These are phyloP conservation scores for Colletotrichum spinosum DNA, from an alignment of 2,329 filamentous ascomycete genomes.

Conservation along the genomic window DNA sequence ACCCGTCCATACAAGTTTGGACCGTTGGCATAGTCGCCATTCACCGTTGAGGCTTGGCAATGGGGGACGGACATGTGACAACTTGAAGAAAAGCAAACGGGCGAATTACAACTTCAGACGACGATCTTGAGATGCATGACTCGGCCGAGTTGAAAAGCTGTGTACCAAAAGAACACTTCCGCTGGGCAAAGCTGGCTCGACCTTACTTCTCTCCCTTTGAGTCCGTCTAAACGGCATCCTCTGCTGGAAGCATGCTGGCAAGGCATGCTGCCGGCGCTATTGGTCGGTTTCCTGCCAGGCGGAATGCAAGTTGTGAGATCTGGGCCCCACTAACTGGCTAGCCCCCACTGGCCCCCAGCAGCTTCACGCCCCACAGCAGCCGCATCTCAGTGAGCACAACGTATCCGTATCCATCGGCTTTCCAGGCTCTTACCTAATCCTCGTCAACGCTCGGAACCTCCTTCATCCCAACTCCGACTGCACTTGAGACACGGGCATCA, in stretches of 20 bases:
- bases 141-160: background rate
- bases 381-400: background rate
- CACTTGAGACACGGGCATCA: slow-evolving; percentile 32
- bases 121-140: background rate
- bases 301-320: no score
- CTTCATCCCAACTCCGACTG: slow-evolving; percentile 33
- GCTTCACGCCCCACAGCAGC: background rate
- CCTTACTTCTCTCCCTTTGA: no score
- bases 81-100: background rate
- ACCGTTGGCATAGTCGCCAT: no score
- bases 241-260: no score
- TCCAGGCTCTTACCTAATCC: slow-evolving; percentile 28
- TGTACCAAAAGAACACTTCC: no score
- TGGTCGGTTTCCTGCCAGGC: no score
- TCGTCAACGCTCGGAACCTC: slow-evolving; percentile 32
- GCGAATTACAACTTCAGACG: background rate
- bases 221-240: no score
- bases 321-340: no score
- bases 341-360: no score
- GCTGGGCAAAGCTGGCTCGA: no score
- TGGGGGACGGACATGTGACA: background rate
- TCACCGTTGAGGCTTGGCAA: background rate
- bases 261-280: no score
- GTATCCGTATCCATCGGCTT: background rate
- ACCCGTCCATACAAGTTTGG: no score